These are phyloP conservation scores for Hericium coralloides DNA, from an alignment of 768 basidiomycete genomes.

Conservation along the genomic window DNA sequence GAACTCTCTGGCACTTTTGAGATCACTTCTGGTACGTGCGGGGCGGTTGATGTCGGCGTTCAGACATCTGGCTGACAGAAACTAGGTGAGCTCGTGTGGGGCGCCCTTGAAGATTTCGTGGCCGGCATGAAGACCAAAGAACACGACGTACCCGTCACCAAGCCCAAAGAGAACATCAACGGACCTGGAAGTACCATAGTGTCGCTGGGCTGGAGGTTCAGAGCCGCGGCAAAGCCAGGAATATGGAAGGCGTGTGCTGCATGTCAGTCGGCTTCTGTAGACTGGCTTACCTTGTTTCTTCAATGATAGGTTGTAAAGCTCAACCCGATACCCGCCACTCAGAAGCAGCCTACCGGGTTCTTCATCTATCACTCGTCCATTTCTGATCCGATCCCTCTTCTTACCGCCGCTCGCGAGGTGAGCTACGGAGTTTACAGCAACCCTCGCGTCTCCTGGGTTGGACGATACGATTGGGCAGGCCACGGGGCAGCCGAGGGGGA, in stretches of 20 bases:
- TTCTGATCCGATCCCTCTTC: constrained; percentile 1
- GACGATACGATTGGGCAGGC: constrained; percentile 8
- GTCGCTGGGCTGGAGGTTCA: constrained; percentile 5
- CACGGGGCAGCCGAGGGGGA: constrained; percentile 6
- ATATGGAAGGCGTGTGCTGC: constrained; percentile 7
- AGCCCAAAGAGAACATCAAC: not conserved
- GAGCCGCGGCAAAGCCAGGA: constrained; percentile 10
- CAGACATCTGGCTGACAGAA: not conserved
- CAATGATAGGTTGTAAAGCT: constrained; percentile 4
- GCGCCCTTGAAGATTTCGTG: constrained; percentile 8
- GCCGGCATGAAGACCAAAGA: constrained; percentile 8
- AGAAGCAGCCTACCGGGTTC: constrained; percentile 6
- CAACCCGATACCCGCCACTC: constrained; percentile 5
- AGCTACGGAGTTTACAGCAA: not conserved
- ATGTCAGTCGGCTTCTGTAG: no score
- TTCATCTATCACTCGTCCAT: constrained; percentile 10
- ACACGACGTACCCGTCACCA: not conserved
- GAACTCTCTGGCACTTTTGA: not conserved
- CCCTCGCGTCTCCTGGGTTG: constrained; percentile 8
- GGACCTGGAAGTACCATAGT: not conserved
- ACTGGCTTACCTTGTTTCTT: not conserved
- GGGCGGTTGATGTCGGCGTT: not conserved
- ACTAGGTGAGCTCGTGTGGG: constrained; percentile 12
- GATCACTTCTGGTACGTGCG: not conserved
- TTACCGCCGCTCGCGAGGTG: constrained; percentile 2